Evolutionary conservation across 1,284 basidiomycete species (phyloP), one percentile per base, ranked within the genome.

Genomic region (Moesziomyces globuligerus): DNA sequence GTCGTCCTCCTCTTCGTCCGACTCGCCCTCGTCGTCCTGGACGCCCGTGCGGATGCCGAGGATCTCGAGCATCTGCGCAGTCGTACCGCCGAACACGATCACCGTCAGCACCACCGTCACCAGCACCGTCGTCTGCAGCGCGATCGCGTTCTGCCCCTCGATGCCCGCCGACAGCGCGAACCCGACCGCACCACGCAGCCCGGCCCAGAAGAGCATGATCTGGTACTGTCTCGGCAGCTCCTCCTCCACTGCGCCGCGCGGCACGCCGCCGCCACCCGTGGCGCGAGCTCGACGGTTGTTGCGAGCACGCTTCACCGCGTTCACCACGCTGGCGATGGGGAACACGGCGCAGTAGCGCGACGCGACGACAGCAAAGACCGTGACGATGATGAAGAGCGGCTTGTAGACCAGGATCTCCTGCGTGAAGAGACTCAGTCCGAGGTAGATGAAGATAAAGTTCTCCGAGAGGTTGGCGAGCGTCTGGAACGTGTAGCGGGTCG

Each of bases 361-460:
- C 75, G 94, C 92, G 65, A 95, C 88, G 56, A 98, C 94, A 0
- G 92, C 90, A 43, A 95, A 88, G 1, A 81, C 68, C 4, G 79
- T 80, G 40, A 81, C 72, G 4, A 81, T 48, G 82, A 98, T 96
- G 85, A 98, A 96, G 8, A 98, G 84, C 0, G 95, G 95, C 83
- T 97, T 98, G 84, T 98, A 92, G 74, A 96, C 89, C 87, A 84
- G 90, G 87, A 91, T 69, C 86, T 90, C 84, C 87, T 92, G 71
- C 83, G 95, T 98, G 86, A 98, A 99, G 17, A 98, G 87, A 42
- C 92, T 92, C 71, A 98, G 87, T 21, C 96, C 96, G 67, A 99
- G 90, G 83, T 98, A 98, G 81, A 99, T 94, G 85, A 99, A 99
- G 84, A 99, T 98, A 83, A 98, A 99, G 84, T 98, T 98, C 85